Base-by-base conservation (phyloP, 495 filamentous ascomycete species). In the Patellaria atrata region DNA sequence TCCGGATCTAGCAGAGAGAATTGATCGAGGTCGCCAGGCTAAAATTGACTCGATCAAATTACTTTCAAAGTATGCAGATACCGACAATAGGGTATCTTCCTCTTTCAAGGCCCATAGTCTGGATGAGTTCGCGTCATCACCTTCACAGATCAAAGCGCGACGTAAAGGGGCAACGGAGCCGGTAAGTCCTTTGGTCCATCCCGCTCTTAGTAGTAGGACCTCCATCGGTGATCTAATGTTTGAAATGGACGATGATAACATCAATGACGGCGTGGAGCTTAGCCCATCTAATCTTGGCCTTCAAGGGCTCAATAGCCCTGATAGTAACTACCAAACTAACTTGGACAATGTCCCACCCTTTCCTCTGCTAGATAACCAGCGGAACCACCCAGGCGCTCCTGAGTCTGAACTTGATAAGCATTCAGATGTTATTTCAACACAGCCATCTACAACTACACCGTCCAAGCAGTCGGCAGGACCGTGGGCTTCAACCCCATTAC, bases 151-250 rank as follows among this genome's bases (percentile, higher is more conserved):
- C 20, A 79, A 66, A 47, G 33, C 45, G 5, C 67, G 65, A 41
- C 51, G 55, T 24, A 65, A 56, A 40, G 52, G 65, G 4, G 65
- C 67, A 26, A 57, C 61, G 31, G 55, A 59, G 2, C 60, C 43
- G 10, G 47, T 36, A 22, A 71, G 70, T 35, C 77, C 79, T 2
- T 53, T 25, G 11, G 14, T 38, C 9, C 29, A 23, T n/a, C 47
- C 48, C 9, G 21, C 65, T 22, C 60, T 87, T n/a, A 68, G 66
- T 36, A 61, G 73, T 0, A 80, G 70, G 40, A 65, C 63, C 14
- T 83, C 77, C 0, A 56, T 62, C 1, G 59, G 61, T n/a, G 84
- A 94, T 42, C 62, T 94, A 23, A 89, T 94, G 62, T 94, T 93
- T 49, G 75, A 84, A 40, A 93, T 93, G 82, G 86, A 93, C 37